These are phyloP conservation scores for Phytopythium montanum DNA, from an alignment of 352 stramenopile species.

Conservation along the genomic window DNA sequence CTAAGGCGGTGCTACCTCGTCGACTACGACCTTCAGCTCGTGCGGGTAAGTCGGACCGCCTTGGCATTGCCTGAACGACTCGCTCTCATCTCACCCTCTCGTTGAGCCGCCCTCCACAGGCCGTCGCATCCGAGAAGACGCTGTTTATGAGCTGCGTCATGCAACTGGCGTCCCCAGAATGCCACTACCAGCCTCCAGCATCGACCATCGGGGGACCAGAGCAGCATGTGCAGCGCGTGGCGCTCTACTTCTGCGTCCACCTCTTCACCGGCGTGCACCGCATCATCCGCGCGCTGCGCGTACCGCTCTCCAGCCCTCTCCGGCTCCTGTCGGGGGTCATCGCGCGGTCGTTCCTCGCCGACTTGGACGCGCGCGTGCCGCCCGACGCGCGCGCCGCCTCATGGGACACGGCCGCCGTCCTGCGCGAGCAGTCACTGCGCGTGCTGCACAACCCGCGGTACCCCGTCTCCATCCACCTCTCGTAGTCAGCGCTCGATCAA, in stretches of 20 bases:
- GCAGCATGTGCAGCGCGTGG: slow-evolving; percentile 18
- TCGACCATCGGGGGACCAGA: background rate
- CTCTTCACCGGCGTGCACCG: slow-evolving; percentile 36
- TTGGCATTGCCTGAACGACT: background rate
- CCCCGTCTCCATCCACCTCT: slow-evolving; percentile 44
- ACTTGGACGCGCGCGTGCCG: slow-evolving; percentile 23
- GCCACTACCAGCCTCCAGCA: background rate
- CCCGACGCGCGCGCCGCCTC: slow-evolving; percentile 10
- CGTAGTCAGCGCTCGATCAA: slow-evolving; percentile 3
- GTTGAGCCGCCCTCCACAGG: slow-evolving; percentile 12
- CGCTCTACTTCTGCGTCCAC: slow-evolving; percentile 44
- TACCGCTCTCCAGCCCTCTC: slow-evolving; percentile 26
- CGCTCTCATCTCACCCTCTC: background rate
- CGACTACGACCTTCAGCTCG: slow-evolving; percentile 58
- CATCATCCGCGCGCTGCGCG: slow-evolving; percentile 41
- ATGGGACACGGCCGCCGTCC: slow-evolving; percentile 40
- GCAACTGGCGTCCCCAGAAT: slow-evolving; percentile 20
- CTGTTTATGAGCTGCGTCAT: slow-evolving; percentile 50
- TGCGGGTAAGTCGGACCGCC: slow-evolving; percentile 25
- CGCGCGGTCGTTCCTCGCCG: slow-evolving; percentile 21
- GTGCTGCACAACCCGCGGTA: slow-evolving; percentile 39
- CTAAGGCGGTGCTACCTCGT: slow-evolving; percentile 41
- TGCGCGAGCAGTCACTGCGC: slow-evolving; percentile 32
- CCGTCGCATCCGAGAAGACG: slow-evolving; percentile 18
- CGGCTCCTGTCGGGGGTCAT: slow-evolving; percentile 26